Evolutionary conservation across 148 eudicot genomes (phyloP).

Genomic region (Arbutus unedo): DNA sequence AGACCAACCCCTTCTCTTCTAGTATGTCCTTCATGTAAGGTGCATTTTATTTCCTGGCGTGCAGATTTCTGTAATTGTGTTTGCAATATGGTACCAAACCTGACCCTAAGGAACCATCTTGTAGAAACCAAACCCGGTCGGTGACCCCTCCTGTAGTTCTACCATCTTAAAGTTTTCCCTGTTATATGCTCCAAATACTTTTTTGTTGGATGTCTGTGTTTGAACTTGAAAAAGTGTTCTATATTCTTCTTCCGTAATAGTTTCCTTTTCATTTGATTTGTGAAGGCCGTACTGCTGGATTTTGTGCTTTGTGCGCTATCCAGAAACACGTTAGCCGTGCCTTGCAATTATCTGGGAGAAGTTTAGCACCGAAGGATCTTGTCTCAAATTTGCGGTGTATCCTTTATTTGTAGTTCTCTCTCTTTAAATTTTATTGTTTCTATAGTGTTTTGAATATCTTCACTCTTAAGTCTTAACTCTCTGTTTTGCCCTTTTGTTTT

Average conservation of each 20-base stretch:
- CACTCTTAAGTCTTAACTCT: neutral
- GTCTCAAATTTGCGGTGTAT: conserved; percentile 90
- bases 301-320: conserved; percentile 88
- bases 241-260: neutral
- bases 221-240: neutral
- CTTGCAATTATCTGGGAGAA: conserved; percentile 72
- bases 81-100: neutral
- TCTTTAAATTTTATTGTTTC: neutral
- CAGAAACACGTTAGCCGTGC: conserved; percentile 87
- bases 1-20: neutral
- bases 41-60: neutral
- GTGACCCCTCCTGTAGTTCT: neutral
- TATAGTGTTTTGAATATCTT: neutral
- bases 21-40: neutral
- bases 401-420: conserved; percentile 26
- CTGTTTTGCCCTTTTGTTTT: neutral
- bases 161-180: neutral
- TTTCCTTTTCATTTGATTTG: conserved; percentile 14
- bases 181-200: neutral
- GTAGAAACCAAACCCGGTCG: neutral
- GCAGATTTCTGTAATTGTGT: neutral
- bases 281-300: conserved; percentile 82
- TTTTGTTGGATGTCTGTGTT: neutral
- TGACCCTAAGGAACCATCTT: neutral
- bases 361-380: conserved; percentile 79